Conservation (phyloP, 176 grass and related monocot species). For the Puccinellia tenuiflora region DNA sequence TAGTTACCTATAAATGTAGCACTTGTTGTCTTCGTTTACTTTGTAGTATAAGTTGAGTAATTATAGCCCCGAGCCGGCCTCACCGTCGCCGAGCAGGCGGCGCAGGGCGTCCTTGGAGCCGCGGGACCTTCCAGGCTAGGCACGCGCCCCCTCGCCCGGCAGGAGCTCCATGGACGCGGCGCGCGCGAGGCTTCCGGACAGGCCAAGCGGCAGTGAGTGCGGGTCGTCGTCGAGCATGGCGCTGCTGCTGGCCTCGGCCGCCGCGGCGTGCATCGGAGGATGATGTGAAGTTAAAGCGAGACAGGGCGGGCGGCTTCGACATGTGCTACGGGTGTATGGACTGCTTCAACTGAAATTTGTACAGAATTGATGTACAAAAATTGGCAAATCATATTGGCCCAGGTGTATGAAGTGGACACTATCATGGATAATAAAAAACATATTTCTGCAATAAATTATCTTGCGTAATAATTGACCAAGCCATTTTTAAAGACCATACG, state of each 20-base stretch:
- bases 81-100: slow-evolving; percentile 15
- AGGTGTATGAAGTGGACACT: too few species aligned
- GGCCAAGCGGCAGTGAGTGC: slow-evolving; percentile 47
- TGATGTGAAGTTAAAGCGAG: neutral
- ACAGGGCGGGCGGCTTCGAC: neutral
- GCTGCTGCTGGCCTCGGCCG: slow-evolving; percentile 24
- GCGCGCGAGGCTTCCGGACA: slow-evolving; percentile 20
- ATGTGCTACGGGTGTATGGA: too few species aligned
- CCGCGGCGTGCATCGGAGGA: slow-evolving; percentile 4
- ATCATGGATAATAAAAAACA: too few species aligned
- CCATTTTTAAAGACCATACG: too few species aligned
- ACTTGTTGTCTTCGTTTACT: too few species aligned
- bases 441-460: too few species aligned
- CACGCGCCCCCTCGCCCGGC: neutral
- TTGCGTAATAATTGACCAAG: too few species aligned
- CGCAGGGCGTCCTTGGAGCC: slow-evolving; percentile 54
- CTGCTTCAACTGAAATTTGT: too few species aligned
- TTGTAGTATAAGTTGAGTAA: too few species aligned
- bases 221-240: slow-evolving; percentile 60
- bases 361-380: too few species aligned
- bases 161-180: slow-evolving; percentile 1
- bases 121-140: slow-evolving; percentile 27
- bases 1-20: too few species aligned
- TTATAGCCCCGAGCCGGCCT: slow-evolving; percentile 21
- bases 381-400: too few species aligned